Percentiles rank a stretch among this genome's conserved stretches.
phyloP scores from a whole-genome alignment of 2,329 filamentous ascomycete species.

The Penicillium sp. region DNA sequence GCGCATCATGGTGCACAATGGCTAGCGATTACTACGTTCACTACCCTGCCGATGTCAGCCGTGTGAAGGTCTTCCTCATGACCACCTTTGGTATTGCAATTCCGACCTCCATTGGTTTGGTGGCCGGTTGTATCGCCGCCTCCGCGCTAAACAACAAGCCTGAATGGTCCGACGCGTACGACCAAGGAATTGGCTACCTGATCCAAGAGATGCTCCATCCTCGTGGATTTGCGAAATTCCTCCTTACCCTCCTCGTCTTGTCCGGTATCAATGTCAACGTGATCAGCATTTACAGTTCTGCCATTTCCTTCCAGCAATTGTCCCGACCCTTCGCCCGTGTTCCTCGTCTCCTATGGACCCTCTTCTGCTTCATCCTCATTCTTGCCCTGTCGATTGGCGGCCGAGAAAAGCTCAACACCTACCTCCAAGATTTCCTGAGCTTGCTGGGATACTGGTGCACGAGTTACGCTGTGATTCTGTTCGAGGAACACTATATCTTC shows the following conservation, averaged over 20 bases:
- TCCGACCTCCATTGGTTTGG: constrained; percentile 23
- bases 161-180: constrained; percentile 20
- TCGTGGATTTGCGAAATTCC: constrained; percentile 28
- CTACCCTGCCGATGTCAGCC: constrained; percentile 22
- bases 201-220: constrained; percentile 23
- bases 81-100: constrained; percentile 25
- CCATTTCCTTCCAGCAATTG: constrained; percentile 42
- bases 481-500: constrained; percentile 52
- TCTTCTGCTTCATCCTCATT: constrained; percentile 48
- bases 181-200: constrained; percentile 24
- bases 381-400: constrained; percentile 48
- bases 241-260: constrained; percentile 42
- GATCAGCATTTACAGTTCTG: constrained; percentile 44
- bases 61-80: constrained; percentile 24
- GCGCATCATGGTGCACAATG: constrained; percentile 26
- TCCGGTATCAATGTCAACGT: constrained; percentile 43
- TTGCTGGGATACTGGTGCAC: constrained; percentile 55
- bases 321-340: constrained; percentile 45
- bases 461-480: constrained; percentile 50
- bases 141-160: constrained; percentile 19
- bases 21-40: constrained; percentile 27
- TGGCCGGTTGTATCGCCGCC: constrained; percentile 19
- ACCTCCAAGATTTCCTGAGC: constrained; percentile 51
- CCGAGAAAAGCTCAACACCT: constrained; percentile 44
- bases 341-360: constrained; percentile 52